Base-by-base conservation (phyloP, 768 basidiomycete species). In the Lyophyllum semitale region DNA sequence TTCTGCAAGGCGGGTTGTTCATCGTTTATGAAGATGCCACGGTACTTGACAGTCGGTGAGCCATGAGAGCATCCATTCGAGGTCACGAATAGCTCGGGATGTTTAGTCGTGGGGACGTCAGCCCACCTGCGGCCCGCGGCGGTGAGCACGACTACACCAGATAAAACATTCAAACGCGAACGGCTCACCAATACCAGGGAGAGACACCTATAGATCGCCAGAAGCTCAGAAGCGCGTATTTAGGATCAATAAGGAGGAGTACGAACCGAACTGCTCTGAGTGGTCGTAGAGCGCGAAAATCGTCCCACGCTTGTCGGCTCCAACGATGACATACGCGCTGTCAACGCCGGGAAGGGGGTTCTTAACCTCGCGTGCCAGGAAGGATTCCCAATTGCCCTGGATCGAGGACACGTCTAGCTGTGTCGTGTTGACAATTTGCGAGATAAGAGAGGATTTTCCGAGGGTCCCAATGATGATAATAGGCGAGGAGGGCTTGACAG, bases 1-100 rank as follows among this genome's bases (percentile, higher is more conserved):
- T 81, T 84, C 59, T 84, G 82, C 48, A 89, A 65, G 26, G 83
- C 82, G 8, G 89, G 89, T 62, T 88, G 84, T 65, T 91, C 89
- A 59, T 91, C 88, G 64, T 91, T 91, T 58, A 91, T 69, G 73
- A 91, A 87, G 40, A 89, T 80, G 13, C 83, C 88, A 30, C 88
- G 80, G 61, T 85, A 89, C 63, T 88, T 83, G 53, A 90, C 85
- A 8, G 82, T 83, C 2, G 88, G 87, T 15, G 76, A 63, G 38
- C 84, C 87, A 68, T 88, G 86, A 6, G 77, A 69, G 64, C 79
- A 81, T 17, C 79, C 79, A 30, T 61, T 62, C 23, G 73, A 57
- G 1, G 75, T 59, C 12, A 83, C 77, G 58, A 78, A 83, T 23
- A 89, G 56, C 32, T 80, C 67, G 11, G 73, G 65, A 32, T 84